Conservation (phyloP, 208 protist genomes). For the Leishmania tropica region DNA sequence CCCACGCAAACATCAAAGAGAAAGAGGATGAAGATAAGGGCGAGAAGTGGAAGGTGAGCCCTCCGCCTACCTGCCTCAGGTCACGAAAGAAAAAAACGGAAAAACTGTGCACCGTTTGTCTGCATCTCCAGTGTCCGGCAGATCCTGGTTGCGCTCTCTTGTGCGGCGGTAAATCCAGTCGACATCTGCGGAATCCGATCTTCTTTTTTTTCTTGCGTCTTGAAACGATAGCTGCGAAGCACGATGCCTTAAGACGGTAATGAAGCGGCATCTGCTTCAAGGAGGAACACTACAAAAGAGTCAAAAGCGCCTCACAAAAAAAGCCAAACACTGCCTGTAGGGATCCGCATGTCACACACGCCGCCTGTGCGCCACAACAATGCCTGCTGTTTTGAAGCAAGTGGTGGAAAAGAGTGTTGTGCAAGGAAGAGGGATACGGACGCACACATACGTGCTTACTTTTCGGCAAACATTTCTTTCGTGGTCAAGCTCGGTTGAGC, state of each 20-base stretch:
- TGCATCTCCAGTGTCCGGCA: not conserved
- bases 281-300: not conserved
- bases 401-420: not conserved
- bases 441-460: constrained; percentile 8
- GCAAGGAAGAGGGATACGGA: not conserved
- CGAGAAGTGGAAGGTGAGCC: not conserved
- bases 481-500: constrained; percentile 48
- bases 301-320: not conserved
- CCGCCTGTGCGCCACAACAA: not conserved
- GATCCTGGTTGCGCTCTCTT: not conserved
- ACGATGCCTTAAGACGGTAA: not conserved
- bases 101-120: not conserved
- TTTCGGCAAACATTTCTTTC: constrained; percentile 59
- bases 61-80: not conserved
- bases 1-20: not conserved
- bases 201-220: not conserved
- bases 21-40: not conserved
- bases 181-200: not conserved
- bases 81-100: not conserved
- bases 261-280: not conserved
- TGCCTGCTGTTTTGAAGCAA: not conserved
- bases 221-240: not conserved
- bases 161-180: not conserved
- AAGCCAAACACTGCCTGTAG: not conserved
- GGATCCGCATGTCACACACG: not conserved